A percentile compares a stretch with the other conserved stretches of the same genome.
phyloP scores from a whole-genome alignment of 805 yeast genomes.

The Candida awuae region DNA sequence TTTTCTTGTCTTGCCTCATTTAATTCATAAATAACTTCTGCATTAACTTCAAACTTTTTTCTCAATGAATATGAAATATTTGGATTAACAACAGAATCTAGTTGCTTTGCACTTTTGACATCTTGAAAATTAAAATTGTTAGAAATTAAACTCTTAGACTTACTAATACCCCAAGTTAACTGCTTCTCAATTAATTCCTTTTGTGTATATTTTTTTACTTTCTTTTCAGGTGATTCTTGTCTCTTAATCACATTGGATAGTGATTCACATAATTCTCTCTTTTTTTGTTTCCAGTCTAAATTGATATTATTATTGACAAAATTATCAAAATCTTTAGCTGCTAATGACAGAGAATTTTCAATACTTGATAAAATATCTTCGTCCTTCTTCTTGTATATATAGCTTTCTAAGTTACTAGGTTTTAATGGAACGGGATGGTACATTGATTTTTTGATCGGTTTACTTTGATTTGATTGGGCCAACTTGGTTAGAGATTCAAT shows the following conservation, averaged over 20 bases:
- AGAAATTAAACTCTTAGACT: constrained; percentile 23
- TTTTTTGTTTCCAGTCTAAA: constrained; percentile 77
- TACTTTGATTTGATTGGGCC: background rate
- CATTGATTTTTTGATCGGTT: background rate
- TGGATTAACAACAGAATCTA: constrained; percentile 22
- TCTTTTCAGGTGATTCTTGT: constrained; percentile 16
- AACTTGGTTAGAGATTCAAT: constrained; percentile 34
- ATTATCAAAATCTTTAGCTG: constrained; percentile 76
- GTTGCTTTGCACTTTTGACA: constrained; percentile 17
- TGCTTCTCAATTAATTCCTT: constrained; percentile 19
- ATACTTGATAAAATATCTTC: constrained; percentile 77
- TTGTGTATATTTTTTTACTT: constrained; percentile 14
- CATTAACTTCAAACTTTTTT: constrained; percentile 64
- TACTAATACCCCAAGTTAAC: constrained; percentile 25
- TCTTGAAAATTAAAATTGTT: constrained; percentile 26
- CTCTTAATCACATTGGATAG: constrained; percentile 49
- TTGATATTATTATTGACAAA: constrained; percentile 66
- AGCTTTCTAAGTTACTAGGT: constrained; percentile 46
- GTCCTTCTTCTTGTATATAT: constrained; percentile 63
- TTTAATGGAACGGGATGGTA: background rate
- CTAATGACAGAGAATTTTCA: constrained; percentile 36
- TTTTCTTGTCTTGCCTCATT: constrained; percentile 58
- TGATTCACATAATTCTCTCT: constrained; percentile 63
- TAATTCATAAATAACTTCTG: constrained; percentile 59
- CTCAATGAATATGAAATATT: constrained; percentile 33